These are phyloP conservation scores for Solanum pimpinellifolium DNA, from an alignment of 257 asterid genomes.

Conservation along the genomic window DNA sequence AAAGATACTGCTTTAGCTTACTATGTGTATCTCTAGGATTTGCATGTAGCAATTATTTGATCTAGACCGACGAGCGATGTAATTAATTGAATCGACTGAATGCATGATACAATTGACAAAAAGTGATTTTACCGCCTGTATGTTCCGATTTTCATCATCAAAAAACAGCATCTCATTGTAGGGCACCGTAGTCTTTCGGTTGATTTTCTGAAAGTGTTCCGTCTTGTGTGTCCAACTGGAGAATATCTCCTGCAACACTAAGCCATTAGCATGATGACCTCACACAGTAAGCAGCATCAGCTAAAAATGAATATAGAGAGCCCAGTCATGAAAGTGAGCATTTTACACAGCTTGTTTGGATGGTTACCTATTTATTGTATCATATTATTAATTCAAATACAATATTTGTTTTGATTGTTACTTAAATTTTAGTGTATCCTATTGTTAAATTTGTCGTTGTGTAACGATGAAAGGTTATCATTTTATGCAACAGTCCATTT, in stretches of 20 bases:
- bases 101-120: not conserved
- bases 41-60: not conserved
- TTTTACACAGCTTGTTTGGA: not conserved
- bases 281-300: not conserved
- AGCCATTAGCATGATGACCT: constrained; percentile 1
- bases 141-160: constrained; percentile 83
- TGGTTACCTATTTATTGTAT: not conserved
- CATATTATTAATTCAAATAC: not conserved
- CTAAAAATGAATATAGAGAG: not conserved
- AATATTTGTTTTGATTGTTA: not conserved
- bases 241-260: constrained; percentile 62
- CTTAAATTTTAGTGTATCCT: not conserved
- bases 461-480: not conserved
- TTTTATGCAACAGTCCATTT: too few species aligned
- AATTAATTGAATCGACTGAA: not conserved
- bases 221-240: constrained; percentile 88
- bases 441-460: not conserved
- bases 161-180: constrained; percentile 78
- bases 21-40: not conserved
- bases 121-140: constrained; percentile 43
- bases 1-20: not conserved
- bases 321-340: not conserved
- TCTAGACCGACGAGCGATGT: not conserved
- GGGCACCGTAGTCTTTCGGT: constrained; percentile 47
- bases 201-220: constrained; percentile 66